Evolutionary conservation across 1,139 yeast species (phyloP), one percentile per base, ranked within the genome.

Genomic region (Saccharomyces hybrid): DNA sequence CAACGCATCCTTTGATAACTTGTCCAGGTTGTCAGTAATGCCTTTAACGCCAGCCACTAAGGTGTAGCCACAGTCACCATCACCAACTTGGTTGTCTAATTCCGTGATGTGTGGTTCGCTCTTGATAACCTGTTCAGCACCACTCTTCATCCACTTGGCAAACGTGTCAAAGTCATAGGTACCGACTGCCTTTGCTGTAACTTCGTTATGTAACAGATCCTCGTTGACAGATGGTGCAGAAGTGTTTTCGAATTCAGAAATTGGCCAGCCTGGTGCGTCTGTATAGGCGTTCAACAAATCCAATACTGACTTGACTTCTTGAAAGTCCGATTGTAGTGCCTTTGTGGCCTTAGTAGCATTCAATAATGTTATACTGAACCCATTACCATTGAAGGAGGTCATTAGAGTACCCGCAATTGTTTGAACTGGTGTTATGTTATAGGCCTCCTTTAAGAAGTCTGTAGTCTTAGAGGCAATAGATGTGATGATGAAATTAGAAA

Each of bases 61-160:
- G 0, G 97, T 91, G 64, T 88, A 95, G 50, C 98, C 98, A 73
- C 97, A 90, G 69, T 91, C 98, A 62, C 98, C 98, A 70, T 91
- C 98, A 58, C 98, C 98, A 1, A 93, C 97, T 62, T 84, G 77
- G 1, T 95, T 87, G 65, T 91, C 98, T 63, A 86, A 84, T 58
- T 82, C 79, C 0, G 97, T 91, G 64, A 91, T 86, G 61, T 81
- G 79, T 3, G 96, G 95, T 69, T 90, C 97, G 16, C 76, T 74
- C 70, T 77, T 65, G 69, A 77, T 63, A 70, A 80, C 68, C 71
- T 72, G 52, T 63, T 77, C 63, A 61, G 88, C 79, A 31, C 88
- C 91, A 2, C 70, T 61, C 46, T 63, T 61, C 66, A 69, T 56
- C 68, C 70, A 68, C 44, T 67, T 72, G 27, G 74, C 68, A 57